phyloP scores from a whole-genome alignment of 164 flowering plant genomes.

The Chloranthus sessilifolius region DNA sequence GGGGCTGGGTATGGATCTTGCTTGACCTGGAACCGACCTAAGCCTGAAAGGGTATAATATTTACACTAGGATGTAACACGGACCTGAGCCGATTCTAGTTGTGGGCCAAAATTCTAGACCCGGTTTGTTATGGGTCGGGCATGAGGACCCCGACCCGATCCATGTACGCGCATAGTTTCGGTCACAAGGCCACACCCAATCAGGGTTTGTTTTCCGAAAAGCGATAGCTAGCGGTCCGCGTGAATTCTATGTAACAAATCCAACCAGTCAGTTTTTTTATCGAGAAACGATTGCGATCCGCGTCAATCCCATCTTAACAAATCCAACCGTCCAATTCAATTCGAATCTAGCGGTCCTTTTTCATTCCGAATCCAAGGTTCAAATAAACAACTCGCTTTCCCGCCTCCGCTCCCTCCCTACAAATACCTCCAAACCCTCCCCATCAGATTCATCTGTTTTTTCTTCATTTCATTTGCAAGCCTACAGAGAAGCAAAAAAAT shows the following conservation, averaged over 20 bases:
- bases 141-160: not conserved
- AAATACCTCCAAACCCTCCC: not conserved
- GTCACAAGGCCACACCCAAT: not conserved
- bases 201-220: not conserved
- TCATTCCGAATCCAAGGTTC: not conserved
- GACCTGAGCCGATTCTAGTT: too few relatives aligned
- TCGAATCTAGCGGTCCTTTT: not conserved
- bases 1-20: too few relatives aligned
- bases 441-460: not conserved
- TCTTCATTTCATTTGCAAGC: not conserved
- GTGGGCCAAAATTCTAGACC: too few relatives aligned
- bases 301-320: not conserved
- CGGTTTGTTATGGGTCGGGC: not conserved
- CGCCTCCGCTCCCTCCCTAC: not conserved
- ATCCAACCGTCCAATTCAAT: not conserved
- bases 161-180: not conserved
- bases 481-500: not conserved
- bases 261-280: not conserved
- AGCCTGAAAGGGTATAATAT: too few relatives aligned
- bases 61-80: too few relatives aligned
- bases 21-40: too few relatives aligned
- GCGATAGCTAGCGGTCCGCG: not conserved
- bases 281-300: slow-evolving; percentile 34
- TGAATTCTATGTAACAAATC: not conserved
- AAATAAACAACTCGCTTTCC: not conserved